Percentiles rank a stretch among this genome's conserved stretches.
Evolutionary conservation across 495 filamentous ascomycete species (phyloP).

Genomic region (Mytilinidion resinicola): DNA sequence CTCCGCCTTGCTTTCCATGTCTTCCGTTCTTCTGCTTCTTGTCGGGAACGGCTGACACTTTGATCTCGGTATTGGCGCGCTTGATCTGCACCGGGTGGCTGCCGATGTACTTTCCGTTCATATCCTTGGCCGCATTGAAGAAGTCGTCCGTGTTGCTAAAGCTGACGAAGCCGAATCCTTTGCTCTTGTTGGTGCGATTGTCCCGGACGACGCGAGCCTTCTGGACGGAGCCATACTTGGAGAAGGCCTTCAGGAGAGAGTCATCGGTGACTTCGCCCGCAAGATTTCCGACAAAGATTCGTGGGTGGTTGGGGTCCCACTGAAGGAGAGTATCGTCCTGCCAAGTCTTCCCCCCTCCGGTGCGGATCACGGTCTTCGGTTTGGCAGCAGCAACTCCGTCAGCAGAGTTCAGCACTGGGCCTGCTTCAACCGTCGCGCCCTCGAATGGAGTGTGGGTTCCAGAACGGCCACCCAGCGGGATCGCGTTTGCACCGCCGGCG

Average conservation of each 20-base stretch:
- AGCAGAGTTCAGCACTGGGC: conserved; percentile 40
- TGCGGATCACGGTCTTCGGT: conserved; percentile 69
- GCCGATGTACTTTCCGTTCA: conserved; percentile 99
- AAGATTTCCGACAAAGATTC: conserved; percentile 92
- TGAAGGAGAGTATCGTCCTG: conserved; percentile 78
- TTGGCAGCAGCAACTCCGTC: conserved; percentile 37
- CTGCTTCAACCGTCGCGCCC: conserved; percentile 26
- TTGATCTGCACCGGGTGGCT: conserved; percentile 84
- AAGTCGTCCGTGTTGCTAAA: conserved; percentile 94
- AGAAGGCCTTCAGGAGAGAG: conserved; percentile 85
- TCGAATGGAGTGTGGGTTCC: neutral
- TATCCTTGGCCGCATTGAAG: conserved; percentile 90
- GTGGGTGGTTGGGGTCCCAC: conserved; percentile 93
- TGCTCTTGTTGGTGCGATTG: conserved; percentile 90
- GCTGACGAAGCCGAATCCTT: conserved; percentile 92
- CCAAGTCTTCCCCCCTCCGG: conserved; percentile 88
- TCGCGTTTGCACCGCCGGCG: conserved; percentile 44
- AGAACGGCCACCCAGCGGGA: conserved; percentile 35
- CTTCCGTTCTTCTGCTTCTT: conserved; percentile 39
- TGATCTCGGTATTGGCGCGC: conserved; percentile 86
- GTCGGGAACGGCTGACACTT: conserved; percentile 49
- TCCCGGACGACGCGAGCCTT: conserved; percentile 94
- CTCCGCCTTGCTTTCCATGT: conserved; percentile 6
- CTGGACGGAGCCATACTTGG: conserved; percentile 76
- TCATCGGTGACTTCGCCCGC: conserved; percentile 99